These are phyloP conservation scores for Kodamaea laetipori DNA, from an alignment of 805 yeast species.

Conservation along the genomic window DNA sequence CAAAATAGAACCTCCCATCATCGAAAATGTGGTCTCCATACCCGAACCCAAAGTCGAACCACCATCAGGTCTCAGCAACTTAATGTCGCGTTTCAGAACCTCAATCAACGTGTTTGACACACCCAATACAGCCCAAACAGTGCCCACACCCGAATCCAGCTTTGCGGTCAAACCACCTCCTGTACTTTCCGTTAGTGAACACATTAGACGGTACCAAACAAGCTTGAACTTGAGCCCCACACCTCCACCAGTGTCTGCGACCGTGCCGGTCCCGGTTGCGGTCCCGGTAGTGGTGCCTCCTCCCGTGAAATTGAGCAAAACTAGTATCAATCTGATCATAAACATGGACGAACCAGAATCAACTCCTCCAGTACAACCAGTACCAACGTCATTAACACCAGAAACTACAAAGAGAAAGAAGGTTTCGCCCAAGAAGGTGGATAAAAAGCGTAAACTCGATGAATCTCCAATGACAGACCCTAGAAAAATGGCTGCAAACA, in stretches of 20 bases:
- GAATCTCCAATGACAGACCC: slow-evolving; percentile 15
- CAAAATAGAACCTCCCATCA: slow-evolving; percentile 1
- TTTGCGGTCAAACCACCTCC: slow-evolving; percentile 6
- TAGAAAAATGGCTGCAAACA: slow-evolving; percentile 1
- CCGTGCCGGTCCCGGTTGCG: neutral
- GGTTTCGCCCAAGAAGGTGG: slow-evolving; percentile 12
- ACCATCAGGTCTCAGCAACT: slow-evolving; percentile 17
- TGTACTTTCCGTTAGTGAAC: slow-evolving; percentile 23
- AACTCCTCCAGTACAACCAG: slow-evolving; percentile 9
- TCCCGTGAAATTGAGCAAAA: slow-evolving; percentile 23
- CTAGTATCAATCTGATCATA: slow-evolving; percentile 44
- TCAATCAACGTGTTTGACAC: slow-evolving; percentile 23
- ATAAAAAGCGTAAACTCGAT: slow-evolving; percentile 8
- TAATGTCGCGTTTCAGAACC: slow-evolving; percentile 38
- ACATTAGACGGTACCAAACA: slow-evolving; percentile 35
- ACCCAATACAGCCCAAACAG: neutral
- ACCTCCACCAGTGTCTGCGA: neutral
- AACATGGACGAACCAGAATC: slow-evolving; percentile 35
- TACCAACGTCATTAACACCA: neutral
- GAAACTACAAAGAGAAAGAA: slow-evolving; percentile 11
- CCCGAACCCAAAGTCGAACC: too few species aligned
- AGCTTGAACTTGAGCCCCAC: slow-evolving; percentile 23
- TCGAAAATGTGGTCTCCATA: slow-evolving; percentile 1
- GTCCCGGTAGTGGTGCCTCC: slow-evolving; percentile 9
- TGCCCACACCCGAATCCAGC: slow-evolving; percentile 3